Evolutionary conservation across 129 eudicot genomes (phyloP), one percentile per base, ranked within the genome.

Genomic region (Logfia minima): DNA sequence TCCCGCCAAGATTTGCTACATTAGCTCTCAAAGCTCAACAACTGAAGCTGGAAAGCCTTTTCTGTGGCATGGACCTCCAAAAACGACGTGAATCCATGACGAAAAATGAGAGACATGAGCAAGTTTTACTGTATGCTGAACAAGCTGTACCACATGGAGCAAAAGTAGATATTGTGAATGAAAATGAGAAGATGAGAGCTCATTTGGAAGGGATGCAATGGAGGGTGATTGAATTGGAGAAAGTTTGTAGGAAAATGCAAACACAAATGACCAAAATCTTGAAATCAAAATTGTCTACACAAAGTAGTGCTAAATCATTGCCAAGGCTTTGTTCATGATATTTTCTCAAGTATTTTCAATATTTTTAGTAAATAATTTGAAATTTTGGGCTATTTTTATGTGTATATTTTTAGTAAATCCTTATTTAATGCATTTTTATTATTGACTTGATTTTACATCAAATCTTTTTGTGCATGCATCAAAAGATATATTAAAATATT

Each of bases 201-300:
- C 95, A 89, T 77, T 66, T 93, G 21, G 90, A 91, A 84, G 96
- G 97, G 24, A 89, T 93, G 98, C 97, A 93, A 59, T 86, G 87
- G 83, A 87, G 98, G 79, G 98, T 91, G 77, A 18, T 79, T 78
- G 97, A 93, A 71, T 68, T 93, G 77, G 98, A 93, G 74, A 89
- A 89, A 76, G 84, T 86, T 66, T 93, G 97, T 77, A 85, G 71
- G 81, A 89, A 87, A 84, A 91, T 93, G 96, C 93, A 91, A 81
- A 75, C 69, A 13, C 98, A 89, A 64, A 90, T 91, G 97, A 19
- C 86, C 32, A 93, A 91, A 82, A 81, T 89, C 81, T 87, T 84
- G 84, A 93, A 81, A 82, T 84, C 95, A 75, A 92, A 78, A 84
- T 72, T 81, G 67, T 78, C 92, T 63, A 84, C 77, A 74, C 90